Conservation (phyloP, 768 basidiomycete species). For the Leccinum truebloodii region DNA sequence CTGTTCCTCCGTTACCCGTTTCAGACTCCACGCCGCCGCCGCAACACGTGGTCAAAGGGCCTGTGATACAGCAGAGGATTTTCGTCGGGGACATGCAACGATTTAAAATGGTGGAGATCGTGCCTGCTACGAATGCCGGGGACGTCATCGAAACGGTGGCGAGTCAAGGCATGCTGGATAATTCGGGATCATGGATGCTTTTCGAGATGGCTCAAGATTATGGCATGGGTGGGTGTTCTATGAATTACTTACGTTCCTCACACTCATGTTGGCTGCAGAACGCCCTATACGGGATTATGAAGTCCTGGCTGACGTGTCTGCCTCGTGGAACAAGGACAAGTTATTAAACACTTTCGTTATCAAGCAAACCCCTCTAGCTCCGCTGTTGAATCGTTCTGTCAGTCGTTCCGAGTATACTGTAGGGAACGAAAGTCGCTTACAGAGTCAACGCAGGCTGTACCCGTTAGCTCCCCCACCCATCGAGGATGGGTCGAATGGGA, state of each 20-base stretch:
- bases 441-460: conserved; percentile 46
- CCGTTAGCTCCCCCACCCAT: conserved; percentile 42
- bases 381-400: conserved; percentile 59
- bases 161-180: conserved; percentile 63
- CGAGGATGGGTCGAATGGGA: conserved; percentile 85
- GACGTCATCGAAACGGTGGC: conserved; percentile 72
- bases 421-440: conserved; percentile 46
- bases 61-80: conserved; percentile 62
- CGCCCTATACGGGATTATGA: conserved; percentile 90
- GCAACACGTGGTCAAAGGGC: conserved; percentile 25
- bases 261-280: conserved; percentile 51
- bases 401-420: conserved; percentile 28
- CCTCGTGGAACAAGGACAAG: conserved; percentile 87
- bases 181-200: conserved; percentile 80
- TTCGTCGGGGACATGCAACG: conserved; percentile 79
- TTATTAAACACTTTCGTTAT: conserved; percentile 78
- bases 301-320: conserved; percentile 71
- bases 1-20: conserved; percentile 40
- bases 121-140: conserved; percentile 63
- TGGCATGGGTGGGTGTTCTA: conserved; percentile 73
- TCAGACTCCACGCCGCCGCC: conserved; percentile 39
- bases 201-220: conserved; percentile 90
- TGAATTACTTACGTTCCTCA: neutral
- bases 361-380: conserved; percentile 68
- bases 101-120: conserved; percentile 73